phyloP scores from a whole-genome alignment of 257 asterid species.

The Penstemon barbatus region DNA sequence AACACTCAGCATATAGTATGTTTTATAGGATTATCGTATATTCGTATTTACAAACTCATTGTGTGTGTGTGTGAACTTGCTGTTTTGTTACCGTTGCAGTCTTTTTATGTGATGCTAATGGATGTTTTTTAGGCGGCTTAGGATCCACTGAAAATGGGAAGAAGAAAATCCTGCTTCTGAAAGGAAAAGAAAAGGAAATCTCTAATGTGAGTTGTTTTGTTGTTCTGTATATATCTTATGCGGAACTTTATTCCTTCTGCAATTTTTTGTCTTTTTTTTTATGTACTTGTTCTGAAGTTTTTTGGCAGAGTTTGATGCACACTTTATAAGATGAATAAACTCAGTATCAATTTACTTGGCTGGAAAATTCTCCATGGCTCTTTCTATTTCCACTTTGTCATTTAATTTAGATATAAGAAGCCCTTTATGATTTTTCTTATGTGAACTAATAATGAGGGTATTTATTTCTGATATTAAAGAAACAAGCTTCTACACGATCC shows the following conservation, averaged over 20 bases:
- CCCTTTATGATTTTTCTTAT: too few species aligned
- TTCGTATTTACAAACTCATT: too few species aligned
- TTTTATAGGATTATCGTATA: background rate
- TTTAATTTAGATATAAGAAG: background rate
- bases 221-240: background rate
- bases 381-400: background rate
- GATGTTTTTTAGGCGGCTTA: slow-evolving; percentile 38
- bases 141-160: slow-evolving; percentile 55
- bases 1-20: background rate
- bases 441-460: too few species aligned
- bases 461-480: too few species aligned
- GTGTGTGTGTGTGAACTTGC: background rate
- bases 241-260: background rate
- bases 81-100: slow-evolving; percentile 10
- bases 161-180: slow-evolving; percentile 77
- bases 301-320: background rate
- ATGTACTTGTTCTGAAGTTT: background rate
- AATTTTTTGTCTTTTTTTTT: too few species aligned
- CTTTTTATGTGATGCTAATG: slow-evolving; percentile 22
- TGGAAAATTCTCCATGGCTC: background rate
- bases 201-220: slow-evolving; percentile 54
- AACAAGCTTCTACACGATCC: too few species aligned
- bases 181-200: slow-evolving; percentile 79
- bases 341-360: background rate
- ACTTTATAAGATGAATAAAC: background rate